These are phyloP conservation scores for Pseudopyricularia javanii DNA, from an alignment of 2,329 filamentous ascomycete species.

Conservation along the genomic window DNA sequence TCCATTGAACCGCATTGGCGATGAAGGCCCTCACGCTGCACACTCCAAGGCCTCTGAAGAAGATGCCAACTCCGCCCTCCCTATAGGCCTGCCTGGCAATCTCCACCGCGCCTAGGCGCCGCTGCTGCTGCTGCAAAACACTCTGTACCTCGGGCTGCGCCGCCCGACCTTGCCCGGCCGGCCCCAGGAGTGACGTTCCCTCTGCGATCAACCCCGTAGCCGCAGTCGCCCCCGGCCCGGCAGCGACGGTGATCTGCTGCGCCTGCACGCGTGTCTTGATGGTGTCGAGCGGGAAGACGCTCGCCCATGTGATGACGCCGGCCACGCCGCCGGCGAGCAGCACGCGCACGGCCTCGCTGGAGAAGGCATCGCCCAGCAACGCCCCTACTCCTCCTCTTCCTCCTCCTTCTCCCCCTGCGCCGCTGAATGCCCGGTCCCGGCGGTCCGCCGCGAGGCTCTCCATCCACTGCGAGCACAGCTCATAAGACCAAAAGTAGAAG, in stretches of 20 bases:
- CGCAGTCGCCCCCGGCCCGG: constrained; percentile 10
- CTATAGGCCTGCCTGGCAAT: constrained; percentile 56
- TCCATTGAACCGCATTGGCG: constrained; percentile 91
- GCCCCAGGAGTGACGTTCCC: constrained; percentile 6
- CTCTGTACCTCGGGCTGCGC: no score
- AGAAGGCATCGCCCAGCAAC: neutral
- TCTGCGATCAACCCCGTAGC: constrained; percentile 14
- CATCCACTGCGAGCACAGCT: constrained; percentile 54
- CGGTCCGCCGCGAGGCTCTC: neutral
- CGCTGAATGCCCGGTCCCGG: neutral
- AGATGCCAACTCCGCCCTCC: constrained; percentile 46
- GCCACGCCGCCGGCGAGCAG: constrained; percentile 79
- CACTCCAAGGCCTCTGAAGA: constrained; percentile 64
- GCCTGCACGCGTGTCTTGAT: constrained; percentile 88
- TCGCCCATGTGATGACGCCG: constrained; percentile 79
- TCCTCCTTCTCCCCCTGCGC: no score
- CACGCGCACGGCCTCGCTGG: constrained; percentile 44
- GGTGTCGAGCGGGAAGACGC: constrained; percentile 82
- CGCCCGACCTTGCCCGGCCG: constrained; percentile 1
- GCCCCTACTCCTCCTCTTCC: neutral
- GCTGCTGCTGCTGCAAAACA: constrained; percentile 3
- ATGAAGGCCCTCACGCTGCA: constrained; percentile 82
- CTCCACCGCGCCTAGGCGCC: constrained; percentile 38
- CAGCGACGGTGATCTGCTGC: constrained; percentile 30
- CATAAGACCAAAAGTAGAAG: constrained; percentile 94